Percentiles rank a stretch among this genome's conserved stretches.
phyloP scores from a whole-genome alignment of 108 stramenopile species.

The Parietichytrium sp. region DNA sequence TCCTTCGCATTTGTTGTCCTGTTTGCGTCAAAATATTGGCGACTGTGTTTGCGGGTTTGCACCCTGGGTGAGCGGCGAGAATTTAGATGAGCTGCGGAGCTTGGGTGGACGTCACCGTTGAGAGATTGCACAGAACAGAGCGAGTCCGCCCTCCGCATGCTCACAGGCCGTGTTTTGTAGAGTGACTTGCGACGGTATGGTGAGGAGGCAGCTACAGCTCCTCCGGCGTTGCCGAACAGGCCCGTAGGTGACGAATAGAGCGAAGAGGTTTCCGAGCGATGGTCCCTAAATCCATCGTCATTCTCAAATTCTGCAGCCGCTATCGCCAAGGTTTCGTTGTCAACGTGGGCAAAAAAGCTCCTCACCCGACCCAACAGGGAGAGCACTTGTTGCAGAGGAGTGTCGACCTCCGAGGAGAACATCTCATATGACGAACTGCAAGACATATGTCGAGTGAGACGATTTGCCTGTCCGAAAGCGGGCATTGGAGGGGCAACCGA shows the following conservation, averaged over 20 bases:
- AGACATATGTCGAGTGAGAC: slow-evolving; percentile 31
- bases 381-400: slow-evolving; percentile 15
- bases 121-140: too few relatives aligned
- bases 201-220: neutral
- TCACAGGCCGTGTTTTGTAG: too few relatives aligned
- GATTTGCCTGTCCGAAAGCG: too few relatives aligned
- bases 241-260: neutral
- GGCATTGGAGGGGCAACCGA: too few relatives aligned
- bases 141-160: too few relatives aligned
- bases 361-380: neutral
- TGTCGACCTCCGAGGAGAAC: neutral
- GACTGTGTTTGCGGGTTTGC: neutral
- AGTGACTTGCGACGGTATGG: neutral
- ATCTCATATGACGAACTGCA: slow-evolving; percentile 2
- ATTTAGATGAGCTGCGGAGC: neutral
- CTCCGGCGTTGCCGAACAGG: neutral
- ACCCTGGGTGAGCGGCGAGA: neutral
- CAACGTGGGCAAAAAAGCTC: neutral
- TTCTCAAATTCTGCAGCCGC: neutral
- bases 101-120: neutral
- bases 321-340: neutral
- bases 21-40: too few relatives aligned
- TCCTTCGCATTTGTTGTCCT: too few relatives aligned
- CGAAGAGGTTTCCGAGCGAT: neutral
- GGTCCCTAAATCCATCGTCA: neutral